These are phyloP conservation scores for Chlamydomonas applanata DNA, from an alignment of 139 green algal species.

Conservation along the genomic window DNA sequence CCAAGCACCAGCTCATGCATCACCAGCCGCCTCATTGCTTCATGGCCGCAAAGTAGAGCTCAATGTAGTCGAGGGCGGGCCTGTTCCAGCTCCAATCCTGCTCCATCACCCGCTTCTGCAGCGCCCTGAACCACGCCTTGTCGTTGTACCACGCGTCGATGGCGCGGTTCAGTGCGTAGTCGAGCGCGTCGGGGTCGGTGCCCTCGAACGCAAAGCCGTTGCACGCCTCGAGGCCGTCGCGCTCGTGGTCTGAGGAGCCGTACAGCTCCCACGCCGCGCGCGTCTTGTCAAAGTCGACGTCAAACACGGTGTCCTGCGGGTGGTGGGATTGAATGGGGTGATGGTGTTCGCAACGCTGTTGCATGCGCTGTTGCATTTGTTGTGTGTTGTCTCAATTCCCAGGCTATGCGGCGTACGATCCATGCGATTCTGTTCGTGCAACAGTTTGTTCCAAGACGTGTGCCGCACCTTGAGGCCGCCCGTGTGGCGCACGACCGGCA, in stretches of 20 bases:
- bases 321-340: no score
- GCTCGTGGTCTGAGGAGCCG: constrained; percentile 62
- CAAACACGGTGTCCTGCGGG: constrained; percentile 85
- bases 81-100: constrained; percentile 92
- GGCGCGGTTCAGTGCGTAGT: constrained; percentile 89
- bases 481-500: constrained; percentile 90
- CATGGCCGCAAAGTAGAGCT: constrained; percentile 86
- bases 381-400: no score
- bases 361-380: no score
- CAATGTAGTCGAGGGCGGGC: constrained; percentile 93
- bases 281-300: constrained; percentile 80
- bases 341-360: no score
- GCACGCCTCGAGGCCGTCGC: constrained; percentile 64
- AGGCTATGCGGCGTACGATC: no score
- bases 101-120: constrained; percentile 68
- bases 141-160: constrained; percentile 74
- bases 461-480: constrained; percentile 77
- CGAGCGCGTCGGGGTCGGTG: constrained; percentile 74
- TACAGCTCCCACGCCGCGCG: constrained; percentile 82
- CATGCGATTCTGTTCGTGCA: no score
- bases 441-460: no score
- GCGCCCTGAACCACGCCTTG: constrained; percentile 65
- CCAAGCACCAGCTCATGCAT: no score
- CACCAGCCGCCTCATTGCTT: constrained; percentile 32
- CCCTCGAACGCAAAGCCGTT: constrained; percentile 89